phyloP scores from a whole-genome alignment of 306 rosid species.

The Prunus fruticosa region DNA sequence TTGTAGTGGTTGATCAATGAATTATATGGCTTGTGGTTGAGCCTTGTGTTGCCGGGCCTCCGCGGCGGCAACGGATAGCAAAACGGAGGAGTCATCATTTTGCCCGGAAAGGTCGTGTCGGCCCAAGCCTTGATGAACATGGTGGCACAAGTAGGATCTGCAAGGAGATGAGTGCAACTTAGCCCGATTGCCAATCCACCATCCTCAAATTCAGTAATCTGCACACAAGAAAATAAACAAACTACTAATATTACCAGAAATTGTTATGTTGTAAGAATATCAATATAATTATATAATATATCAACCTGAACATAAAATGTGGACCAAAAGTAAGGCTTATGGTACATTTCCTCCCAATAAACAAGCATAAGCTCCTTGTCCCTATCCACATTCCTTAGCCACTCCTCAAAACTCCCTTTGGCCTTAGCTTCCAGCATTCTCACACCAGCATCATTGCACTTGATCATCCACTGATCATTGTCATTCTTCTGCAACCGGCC shows the following conservation, averaged over 20 bases:
- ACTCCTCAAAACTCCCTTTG: slow-evolving; percentile 50
- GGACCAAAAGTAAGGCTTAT: slow-evolving; percentile 58
- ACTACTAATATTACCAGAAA: not conserved
- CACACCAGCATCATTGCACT: slow-evolving; percentile 73
- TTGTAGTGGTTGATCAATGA: slow-evolving; percentile 50
- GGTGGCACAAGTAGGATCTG: slow-evolving; percentile 50
- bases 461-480: slow-evolving; percentile 51
- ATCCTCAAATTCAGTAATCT: slow-evolving; percentile 77
- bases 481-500: slow-evolving; percentile 27
- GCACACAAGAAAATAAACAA: not conserved
- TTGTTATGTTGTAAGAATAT: not conserved
- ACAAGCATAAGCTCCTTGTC: slow-evolving; percentile 61
- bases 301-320: slow-evolving; percentile 58
- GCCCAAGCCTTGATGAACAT: slow-evolving; percentile 72
- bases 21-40: slow-evolving; percentile 14
- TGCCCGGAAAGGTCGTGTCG: slow-evolving; percentile 33
- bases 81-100: slow-evolving; percentile 36
- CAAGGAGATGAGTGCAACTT: slow-evolving; percentile 59
- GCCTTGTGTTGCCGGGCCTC: slow-evolving; percentile 17
- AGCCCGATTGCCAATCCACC: slow-evolving; percentile 82
- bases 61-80: slow-evolving; percentile 36
- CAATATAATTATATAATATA: not conserved
- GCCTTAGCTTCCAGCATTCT: slow-evolving; percentile 69
- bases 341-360: slow-evolving; percentile 55
- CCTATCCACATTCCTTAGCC: slow-evolving; percentile 42